Evolutionary conservation across 495 filamentous ascomycete species (phyloP).

Genomic region (Margaritispora aquatica): DNA sequence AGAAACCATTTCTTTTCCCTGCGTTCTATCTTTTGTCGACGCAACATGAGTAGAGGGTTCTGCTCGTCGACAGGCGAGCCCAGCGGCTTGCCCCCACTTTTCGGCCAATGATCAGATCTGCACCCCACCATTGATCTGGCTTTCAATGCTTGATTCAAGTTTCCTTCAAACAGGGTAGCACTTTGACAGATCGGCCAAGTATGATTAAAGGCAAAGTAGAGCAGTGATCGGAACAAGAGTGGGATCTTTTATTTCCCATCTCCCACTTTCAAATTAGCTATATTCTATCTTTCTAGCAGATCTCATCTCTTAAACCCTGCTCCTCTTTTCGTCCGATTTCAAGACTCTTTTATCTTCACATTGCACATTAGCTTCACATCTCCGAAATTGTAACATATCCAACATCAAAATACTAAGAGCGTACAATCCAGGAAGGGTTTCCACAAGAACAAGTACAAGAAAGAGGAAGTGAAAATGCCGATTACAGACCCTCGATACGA

Average conservation of each 20-base stretch:
- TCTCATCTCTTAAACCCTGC: background rate
- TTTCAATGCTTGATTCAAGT: background rate
- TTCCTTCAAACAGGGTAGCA: no score
- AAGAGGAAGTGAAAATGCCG: slow-evolving; percentile 10
- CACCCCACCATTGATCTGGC: background rate
- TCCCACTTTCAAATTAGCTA: background rate
- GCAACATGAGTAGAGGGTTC: no score
- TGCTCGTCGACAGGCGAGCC: no score
- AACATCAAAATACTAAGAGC: no score
- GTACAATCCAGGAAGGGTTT: no score
- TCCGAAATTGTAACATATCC: no score
- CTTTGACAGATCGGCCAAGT: background rate
- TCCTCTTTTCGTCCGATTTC: background rate
- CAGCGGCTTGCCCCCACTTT: background rate
- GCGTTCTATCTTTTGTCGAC: no score
- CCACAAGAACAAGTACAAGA: no score
- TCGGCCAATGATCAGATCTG: background rate
- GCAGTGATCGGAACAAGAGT: background rate
- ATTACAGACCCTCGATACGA: slow-evolving; percentile 16
- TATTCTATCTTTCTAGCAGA: background rate
- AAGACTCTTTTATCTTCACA: no score
- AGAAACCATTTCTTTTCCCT: no score
- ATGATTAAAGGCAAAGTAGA: background rate
- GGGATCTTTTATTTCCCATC: background rate
- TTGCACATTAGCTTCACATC: no score